Evolutionary conservation across 208 protist species (phyloP).

Genomic region (Acanthamoeba castellanii): DNA sequence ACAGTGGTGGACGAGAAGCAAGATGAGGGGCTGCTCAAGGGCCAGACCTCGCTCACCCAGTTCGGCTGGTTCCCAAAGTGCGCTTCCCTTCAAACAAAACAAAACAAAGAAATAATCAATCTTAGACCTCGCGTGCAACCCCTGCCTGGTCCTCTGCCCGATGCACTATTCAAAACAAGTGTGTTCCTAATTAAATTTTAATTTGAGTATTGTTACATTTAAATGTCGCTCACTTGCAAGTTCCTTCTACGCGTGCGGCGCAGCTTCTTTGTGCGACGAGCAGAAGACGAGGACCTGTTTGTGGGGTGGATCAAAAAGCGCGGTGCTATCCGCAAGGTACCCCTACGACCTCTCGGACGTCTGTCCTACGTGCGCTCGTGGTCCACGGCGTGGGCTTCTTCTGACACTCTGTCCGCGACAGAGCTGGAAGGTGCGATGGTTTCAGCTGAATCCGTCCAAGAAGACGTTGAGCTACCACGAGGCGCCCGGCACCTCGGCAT

Average conservation of each 20-base stretch:
- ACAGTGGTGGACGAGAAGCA: constrained; percentile 50
- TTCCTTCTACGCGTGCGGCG: not conserved
- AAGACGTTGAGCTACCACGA: constrained; percentile 37
- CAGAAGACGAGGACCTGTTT: constrained; percentile 21
- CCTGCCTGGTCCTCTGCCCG: no score
- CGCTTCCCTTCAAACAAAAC: not conserved
- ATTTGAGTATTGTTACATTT: not conserved
- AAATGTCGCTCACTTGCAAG: not conserved
- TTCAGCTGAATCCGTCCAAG: constrained; percentile 8
- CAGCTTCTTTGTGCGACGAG: constrained; percentile 44
- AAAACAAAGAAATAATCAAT: not conserved
- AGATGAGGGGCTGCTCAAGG: constrained; percentile 9
- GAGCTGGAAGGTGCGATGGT: constrained; percentile 54
- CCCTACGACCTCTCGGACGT: not conserved
- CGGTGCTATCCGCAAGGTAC: constrained; percentile 1
- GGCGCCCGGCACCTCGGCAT: not conserved
- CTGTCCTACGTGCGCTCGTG: not conserved
- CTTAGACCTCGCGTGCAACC: not conserved
- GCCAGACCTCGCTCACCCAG: constrained; percentile 31
- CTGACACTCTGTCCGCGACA: not conserved
- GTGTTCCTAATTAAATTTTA: not conserved
- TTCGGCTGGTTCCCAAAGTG: constrained; percentile 35
- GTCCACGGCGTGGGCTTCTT: no score
- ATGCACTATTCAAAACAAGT: not conserved
- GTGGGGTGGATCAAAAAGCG: constrained; percentile 41